Evolutionary conservation across 768 basidiomycete genomes (phyloP), one percentile per base, ranked within the genome.

Genomic region (Leccinum uliginosum): DNA sequence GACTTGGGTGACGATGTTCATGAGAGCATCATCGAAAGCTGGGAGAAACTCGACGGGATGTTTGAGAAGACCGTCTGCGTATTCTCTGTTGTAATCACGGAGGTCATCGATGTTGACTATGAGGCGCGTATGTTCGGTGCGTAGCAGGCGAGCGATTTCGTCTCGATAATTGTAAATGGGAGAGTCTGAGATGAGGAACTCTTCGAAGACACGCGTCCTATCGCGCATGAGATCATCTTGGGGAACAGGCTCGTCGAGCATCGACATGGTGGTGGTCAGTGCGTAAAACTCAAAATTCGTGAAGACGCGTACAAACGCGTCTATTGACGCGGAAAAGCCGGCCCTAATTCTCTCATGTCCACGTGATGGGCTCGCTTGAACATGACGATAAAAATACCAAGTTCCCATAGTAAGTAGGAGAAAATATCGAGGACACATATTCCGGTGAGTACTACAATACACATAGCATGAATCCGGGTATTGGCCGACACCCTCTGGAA

Each of bases 91-190:
- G 72, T 92, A 91, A 73, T 93, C 92, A 75, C 96, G 87, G 65
- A 98, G 75, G 75, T 98, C 93, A 72, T 98, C 95, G 64, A 98
- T 82, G 73, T 97, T 98, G 71, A 99, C 84, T 65, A 95, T 85
- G 66, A 98, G 86, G 71, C 97, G 85, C 67, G 91, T 87, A 68
- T 87, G 85, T 65, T 90, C 87, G 19, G 80, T 78, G 55, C 89
- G 85, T 49, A 98, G 81, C 85, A 98, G 84, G 63, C 85, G 83
- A 46, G 81, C 78, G 61, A 96, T 87, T 56, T 89, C 87, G 65
- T 93, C 87, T 65, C 86, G 83, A 78, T 96, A 95, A 72, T 91
- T 91, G 78, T 84, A 85, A 19, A 84, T 65, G 26, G 80, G 70
- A 3, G 83, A 83, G 56, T 86, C 85, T 35, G 84, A 82, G 62